Conservation (phyloP, 2,329 filamentous ascomycete genomes). For the Aaosphaeria arxii region DNA sequence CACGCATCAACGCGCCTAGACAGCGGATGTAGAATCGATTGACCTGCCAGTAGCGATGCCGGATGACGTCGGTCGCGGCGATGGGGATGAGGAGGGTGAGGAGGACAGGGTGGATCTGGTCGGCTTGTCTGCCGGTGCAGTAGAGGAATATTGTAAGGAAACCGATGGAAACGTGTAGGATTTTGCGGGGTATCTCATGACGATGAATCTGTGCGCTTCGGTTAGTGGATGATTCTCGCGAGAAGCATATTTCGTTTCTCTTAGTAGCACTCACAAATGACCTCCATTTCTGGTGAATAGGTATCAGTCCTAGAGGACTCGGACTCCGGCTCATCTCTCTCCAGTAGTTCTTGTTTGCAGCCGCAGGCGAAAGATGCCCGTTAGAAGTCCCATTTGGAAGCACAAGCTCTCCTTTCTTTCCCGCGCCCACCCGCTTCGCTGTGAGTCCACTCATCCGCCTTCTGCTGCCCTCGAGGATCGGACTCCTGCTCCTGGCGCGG, state of each 20-base stretch:
- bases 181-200: constrained; percentile 93
- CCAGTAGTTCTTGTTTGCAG: constrained; percentile 70
- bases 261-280: constrained; percentile 61
- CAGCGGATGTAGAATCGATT: constrained; percentile 84
- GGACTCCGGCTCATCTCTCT: constrained; percentile 87
- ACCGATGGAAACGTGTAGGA: constrained; percentile 91
- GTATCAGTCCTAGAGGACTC: constrained; percentile 88
- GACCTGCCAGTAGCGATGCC: constrained; percentile 76
- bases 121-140: constrained; percentile 70
- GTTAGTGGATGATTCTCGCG: constrained; percentile 11
- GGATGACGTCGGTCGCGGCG: constrained; percentile 73
- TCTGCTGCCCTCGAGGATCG: constrained; percentile 46
- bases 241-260: background rate
- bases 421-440: constrained; percentile 40
- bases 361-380: constrained; percentile 67
- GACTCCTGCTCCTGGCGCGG: constrained; percentile 69
- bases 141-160: constrained; percentile 91
- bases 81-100: constrained; percentile 81
- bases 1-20: constrained; percentile 90
- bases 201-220: constrained; percentile 62
- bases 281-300: constrained; percentile 89
- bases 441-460: constrained; percentile 56
- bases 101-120: constrained; percentile 77
- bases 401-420: constrained; percentile 39
- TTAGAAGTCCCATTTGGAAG: constrained; percentile 51